These are phyloP conservation scores for Sugiyamaella novakii DNA, from an alignment of 1,139 yeast species.

Conservation along the genomic window DNA sequence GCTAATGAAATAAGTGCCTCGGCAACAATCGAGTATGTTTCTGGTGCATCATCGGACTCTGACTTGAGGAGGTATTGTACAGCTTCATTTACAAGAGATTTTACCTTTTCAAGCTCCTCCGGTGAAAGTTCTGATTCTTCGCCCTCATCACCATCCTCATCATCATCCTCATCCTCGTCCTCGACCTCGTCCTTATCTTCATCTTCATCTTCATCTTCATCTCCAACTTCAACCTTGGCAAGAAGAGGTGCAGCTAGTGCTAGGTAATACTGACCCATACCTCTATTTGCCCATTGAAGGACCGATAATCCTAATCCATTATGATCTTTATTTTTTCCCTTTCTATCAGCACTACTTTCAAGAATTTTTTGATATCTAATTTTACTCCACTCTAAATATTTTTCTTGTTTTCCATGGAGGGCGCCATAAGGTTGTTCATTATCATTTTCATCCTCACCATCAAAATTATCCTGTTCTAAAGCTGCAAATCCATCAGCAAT, in stretches of 20 bases:
- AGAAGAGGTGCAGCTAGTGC: slow-evolving; percentile 42
- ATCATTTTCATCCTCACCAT: slow-evolving; percentile 47
- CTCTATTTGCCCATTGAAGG: slow-evolving; percentile 37
- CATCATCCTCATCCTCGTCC: slow-evolving; percentile 32
- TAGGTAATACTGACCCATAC: slow-evolving; percentile 41
- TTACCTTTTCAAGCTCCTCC: slow-evolving; percentile 55
- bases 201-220: slow-evolving; percentile 31
- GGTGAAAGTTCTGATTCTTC: slow-evolving; percentile 49
- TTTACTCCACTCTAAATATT: slow-evolving; percentile 32
- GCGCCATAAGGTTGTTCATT: slow-evolving; percentile 38
- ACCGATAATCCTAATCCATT: slow-evolving; percentile 25
- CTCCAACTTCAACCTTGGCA: slow-evolving; percentile 38
- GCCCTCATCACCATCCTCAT: slow-evolving; percentile 36
- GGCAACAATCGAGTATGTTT: slow-evolving; percentile 76
- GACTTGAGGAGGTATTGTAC: slow-evolving; percentile 58
- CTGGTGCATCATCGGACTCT: slow-evolving; percentile 73
- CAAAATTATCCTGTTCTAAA: slow-evolving; percentile 63
- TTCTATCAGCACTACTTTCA: slow-evolving; percentile 27
- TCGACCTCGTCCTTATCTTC: slow-evolving; percentile 35
- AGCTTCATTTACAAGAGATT: slow-evolving; percentile 56
- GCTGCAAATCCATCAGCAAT: slow-evolving; percentile 62
- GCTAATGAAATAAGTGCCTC: slow-evolving; percentile 83
- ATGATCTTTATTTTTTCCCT: slow-evolving; percentile 30
- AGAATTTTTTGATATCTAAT: slow-evolving; percentile 30
- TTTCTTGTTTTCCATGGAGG: slow-evolving; percentile 21